Percentiles rank a stretch among this genome's conserved stretches.
Conservation (phyloP, 2,329 filamentous ascomycete species). For the Microdochium nivale region DNA sequence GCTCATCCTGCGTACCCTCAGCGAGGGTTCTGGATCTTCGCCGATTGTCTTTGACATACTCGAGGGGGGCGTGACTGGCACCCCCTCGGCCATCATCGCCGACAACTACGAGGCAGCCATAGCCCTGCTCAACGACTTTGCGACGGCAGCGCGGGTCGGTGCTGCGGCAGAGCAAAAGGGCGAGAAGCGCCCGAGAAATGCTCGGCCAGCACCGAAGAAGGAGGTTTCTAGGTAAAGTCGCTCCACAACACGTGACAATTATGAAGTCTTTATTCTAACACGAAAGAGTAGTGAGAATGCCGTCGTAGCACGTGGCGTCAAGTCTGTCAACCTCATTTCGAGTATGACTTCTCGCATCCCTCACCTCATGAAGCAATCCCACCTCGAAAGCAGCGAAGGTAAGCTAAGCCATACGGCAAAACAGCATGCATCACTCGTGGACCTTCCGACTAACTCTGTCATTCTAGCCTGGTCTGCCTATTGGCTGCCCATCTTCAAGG, state of each 20-base stretch:
- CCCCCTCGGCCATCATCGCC: constrained; percentile 77
- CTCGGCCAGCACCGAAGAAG: constrained; percentile 34
- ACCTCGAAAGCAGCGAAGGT: constrained; percentile 81
- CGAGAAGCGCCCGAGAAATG: constrained; percentile 38
- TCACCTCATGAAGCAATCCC: constrained; percentile 82
- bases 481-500: constrained; percentile 91
- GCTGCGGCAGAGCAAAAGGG: constrained; percentile 60
- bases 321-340: constrained; percentile 74
- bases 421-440: background rate
- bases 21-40: constrained; percentile 60
- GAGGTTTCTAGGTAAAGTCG: constrained; percentile 45
- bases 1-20: constrained; percentile 74
- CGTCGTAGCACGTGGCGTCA: constrained; percentile 66
- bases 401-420: constrained; percentile 11
- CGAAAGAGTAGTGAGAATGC: constrained; percentile 52
- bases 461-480: constrained; percentile 87
- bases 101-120: constrained; percentile 94
- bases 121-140: constrained; percentile 79
- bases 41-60: constrained; percentile 80
- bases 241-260: background rate
- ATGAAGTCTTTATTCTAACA: constrained; percentile 5
- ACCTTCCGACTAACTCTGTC: constrained; percentile 14
- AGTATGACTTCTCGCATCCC: constrained; percentile 76
- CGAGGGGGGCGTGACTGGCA: constrained; percentile 63
- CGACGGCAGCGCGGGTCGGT: constrained; percentile 69